Evolutionary conservation across 441 rosid genomes (phyloP), one percentile per base, ranked within the genome.

Genomic region (Kokia cookei): DNA sequence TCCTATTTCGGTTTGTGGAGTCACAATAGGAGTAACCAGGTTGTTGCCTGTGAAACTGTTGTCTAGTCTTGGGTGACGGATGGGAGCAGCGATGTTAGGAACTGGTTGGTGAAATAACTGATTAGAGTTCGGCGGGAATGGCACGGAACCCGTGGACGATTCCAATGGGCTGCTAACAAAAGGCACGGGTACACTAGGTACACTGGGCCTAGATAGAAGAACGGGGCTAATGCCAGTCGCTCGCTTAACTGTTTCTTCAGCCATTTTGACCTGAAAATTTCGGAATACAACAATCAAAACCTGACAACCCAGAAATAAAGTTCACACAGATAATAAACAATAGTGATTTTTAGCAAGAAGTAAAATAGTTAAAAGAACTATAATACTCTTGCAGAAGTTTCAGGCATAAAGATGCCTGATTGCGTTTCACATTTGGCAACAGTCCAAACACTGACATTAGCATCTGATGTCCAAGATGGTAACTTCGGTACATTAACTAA

Each of bases 221-320:
- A 85, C 68, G 3, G 99, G 99, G 78, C 89, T 91, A 83, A 89
- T 79, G 79, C 98, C 97, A 2, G 98, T 91, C 72, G 87, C 92
- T 51, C 87, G 85, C 77, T 95, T 95, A 5, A 93, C 94, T 7
- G 93, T 92, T 84, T 95, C 99, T 83, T 95, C 99, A 8, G 97
- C 99, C 98, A 95, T 93, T 88, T 93, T 91, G 62, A 95, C 98
- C 98, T 94, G 84, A 55, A 87, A 40, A 37, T 37, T 63, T 74
- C 55, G 54, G 26, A 65, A 42, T 47, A 7, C 7, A 50, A 74
- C 1, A 17, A 19, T 43, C 40, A 73, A 8, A 54, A 51, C 24
- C 54, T 17, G 4, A 35, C 24, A 10, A 73, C 50, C 12, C 13
- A 10, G 50, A 40, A 26, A 19, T 32, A 32, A 53, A 65, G 61